Evolutionary conservation across 1,139 yeast genomes (phyloP).

Genomic region (Zhuliangozyma parablackwelliae): DNA sequence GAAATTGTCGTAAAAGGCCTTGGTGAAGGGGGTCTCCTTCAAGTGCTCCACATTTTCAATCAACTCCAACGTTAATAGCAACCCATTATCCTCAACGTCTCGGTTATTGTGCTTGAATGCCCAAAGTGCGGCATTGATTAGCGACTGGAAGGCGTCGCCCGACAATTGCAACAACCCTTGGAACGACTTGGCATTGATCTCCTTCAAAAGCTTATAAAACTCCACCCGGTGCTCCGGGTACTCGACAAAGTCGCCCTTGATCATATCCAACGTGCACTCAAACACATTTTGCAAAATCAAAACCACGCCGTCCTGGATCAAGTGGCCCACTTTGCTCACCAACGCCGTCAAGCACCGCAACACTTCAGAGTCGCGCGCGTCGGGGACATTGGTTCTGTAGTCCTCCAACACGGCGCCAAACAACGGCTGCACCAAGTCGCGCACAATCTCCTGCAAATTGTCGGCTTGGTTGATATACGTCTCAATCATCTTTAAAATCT

Average conservation of each 20-base stretch:
- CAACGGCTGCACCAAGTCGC: conserved; percentile 78
- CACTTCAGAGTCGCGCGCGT: conserved; percentile 97
- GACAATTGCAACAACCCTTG: conserved; percentile 83
- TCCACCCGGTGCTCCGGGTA: conserved; percentile 98
- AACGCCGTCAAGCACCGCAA: conserved; percentile 91
- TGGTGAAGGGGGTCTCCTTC: conserved; percentile 73
- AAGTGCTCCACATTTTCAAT: conserved; percentile 81
- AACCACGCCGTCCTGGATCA: conserved; percentile 89
- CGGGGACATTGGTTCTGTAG: conserved; percentile 84
- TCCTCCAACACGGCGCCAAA: conserved; percentile 86
- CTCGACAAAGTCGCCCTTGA: conserved; percentile 89
- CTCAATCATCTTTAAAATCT: conserved; percentile 83
- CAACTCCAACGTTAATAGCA: conserved; percentile 75
- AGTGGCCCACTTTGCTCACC: conserved; percentile 78
- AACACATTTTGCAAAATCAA: conserved; percentile 85
- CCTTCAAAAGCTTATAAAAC: conserved; percentile 83
- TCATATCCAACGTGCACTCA: conserved; percentile 93
- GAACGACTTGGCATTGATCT: conserved; percentile 81
- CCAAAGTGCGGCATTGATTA: conserved; percentile 94
- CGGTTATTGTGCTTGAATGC: conserved; percentile 96
- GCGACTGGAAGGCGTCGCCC: conserved; percentile 85
- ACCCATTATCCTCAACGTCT: conserved; percentile 90
- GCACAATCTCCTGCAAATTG: conserved; percentile 79
- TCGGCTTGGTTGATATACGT: conserved; percentile 85
- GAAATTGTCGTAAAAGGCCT: conserved; percentile 83